phyloP scores from a whole-genome alignment of 2,329 filamentous ascomycete genomes.

The Helotiales sp. region DNA sequence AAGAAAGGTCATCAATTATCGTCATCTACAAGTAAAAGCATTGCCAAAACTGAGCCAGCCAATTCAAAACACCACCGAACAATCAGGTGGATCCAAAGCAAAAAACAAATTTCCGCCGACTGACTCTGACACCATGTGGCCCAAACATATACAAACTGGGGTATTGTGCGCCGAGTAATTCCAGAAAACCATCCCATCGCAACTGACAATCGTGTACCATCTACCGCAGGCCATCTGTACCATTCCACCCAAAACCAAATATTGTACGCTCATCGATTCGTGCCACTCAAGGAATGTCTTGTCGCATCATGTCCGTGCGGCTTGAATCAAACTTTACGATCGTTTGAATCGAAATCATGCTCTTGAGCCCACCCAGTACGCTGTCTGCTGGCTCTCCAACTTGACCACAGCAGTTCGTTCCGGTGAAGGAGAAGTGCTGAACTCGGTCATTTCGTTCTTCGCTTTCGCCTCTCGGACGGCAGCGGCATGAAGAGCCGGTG shows the following conservation, averaged over 20 bases:
- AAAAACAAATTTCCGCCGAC: background rate
- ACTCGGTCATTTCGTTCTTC: background rate
- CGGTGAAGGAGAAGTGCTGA: background rate
- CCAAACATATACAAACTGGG: constrained; percentile 10
- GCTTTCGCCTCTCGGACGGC: background rate
- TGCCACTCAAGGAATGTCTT: too few relatives aligned
- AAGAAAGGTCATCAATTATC: background rate
- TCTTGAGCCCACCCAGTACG: background rate
- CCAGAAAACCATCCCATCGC: background rate
- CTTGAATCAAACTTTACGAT: background rate
- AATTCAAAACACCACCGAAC: too few relatives aligned
- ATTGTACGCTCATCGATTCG: too few relatives aligned
- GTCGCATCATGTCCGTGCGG: too few relatives aligned
- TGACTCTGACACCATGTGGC: background rate
- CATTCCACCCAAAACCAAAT: background rate
- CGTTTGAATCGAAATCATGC: too few relatives aligned
- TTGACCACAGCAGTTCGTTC: background rate
- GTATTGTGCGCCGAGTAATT: background rate
- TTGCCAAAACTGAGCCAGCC: background rate
- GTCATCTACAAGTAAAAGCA: background rate
- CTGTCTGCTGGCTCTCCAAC: background rate
- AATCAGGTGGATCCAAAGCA: too few relatives aligned
- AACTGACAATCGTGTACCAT: background rate
- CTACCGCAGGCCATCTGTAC: background rate
- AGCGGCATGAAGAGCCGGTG: constrained; percentile 2